Evolutionary conservation across 2,329 filamentous ascomycete genomes (phyloP), one percentile per base, ranked within the genome.

Genomic region (Waltergamsia citrina): DNA sequence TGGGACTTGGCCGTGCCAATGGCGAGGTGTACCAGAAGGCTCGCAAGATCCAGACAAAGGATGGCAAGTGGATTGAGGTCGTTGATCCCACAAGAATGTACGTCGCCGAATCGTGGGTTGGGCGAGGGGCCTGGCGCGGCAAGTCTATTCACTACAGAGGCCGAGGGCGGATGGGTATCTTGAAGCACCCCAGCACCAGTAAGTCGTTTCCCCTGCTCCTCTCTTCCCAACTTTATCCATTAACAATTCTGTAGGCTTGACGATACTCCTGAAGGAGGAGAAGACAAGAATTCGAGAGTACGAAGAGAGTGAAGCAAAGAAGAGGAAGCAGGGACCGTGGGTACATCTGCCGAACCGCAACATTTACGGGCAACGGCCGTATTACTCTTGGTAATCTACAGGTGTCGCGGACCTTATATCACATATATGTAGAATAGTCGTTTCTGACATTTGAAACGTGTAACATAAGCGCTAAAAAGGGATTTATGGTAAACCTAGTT

Each of bases 31-130:
- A 57, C 3, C 47, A 47, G 14, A 50, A 52, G 32, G 56, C 46
- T 15, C 47, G 41, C 31, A 71, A 74, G 48, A 83, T 94, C 43
- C 67, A 74, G 53, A 74, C 82, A 37, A 85, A 85, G 60, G 74
- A 85, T 38, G 85, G 86, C 45, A 78, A 77, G 53, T 78, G 75
- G 56, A 66, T 87, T 43, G 69, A 73, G 25, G 70, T 94, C 17
- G 60, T 60, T 20, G 83, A 95, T 49, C 78, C 80, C 2, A 83
- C 82, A n/a, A 73, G 74, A 38, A 81, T 96, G 43, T 98, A 95
- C 56, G 73, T 98, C 45, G 82, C 87, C 35, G 78, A 96, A 60
- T 86, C 88, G 5, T 98, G 90, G 90, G 86, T 94, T 29, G 85
- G 84, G 35, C 79, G 82, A 43, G 85, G 85, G 0, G 67, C 70